These are phyloP conservation scores for Globisporangium cederbergense DNA, from an alignment of 352 stramenopile genomes.

Conservation along the genomic window DNA sequence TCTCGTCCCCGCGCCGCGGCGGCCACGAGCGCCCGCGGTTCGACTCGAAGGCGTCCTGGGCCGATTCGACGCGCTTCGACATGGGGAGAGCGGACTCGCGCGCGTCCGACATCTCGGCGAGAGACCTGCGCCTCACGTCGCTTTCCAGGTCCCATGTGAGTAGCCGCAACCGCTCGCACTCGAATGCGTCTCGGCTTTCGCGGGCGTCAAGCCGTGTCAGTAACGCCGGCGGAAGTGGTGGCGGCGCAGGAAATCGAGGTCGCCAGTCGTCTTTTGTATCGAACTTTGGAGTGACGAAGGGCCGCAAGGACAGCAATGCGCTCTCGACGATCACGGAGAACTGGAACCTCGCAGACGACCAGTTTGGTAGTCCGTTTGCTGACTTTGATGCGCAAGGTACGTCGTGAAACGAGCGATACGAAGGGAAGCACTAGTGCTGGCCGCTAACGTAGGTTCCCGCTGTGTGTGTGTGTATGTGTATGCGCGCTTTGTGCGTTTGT, in stretches of 20 bases:
- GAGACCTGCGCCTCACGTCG: conserved; percentile 60
- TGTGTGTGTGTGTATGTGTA: neutral
- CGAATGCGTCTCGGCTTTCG: conserved; percentile 58
- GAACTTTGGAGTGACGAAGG: conserved; percentile 70
- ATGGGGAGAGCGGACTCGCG: conserved; percentile 79
- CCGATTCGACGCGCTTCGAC: conserved; percentile 84
- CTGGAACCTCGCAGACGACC: conserved; percentile 77
- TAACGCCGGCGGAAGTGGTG: conserved; percentile 19
- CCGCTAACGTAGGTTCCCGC: neutral
- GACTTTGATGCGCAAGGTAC: conserved; percentile 80
- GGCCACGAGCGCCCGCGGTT: conserved; percentile 60
- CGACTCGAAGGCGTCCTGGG: conserved; percentile 81
- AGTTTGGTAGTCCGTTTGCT: conserved; percentile 71
- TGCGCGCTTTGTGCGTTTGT: neutral
- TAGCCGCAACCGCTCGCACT: conserved; percentile 55
- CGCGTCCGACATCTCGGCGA: conserved; percentile 67
- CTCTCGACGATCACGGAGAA: conserved; percentile 87
- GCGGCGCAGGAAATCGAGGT: conserved; percentile 13
- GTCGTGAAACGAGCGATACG: neutral
- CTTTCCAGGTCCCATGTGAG: conserved; percentile 31
- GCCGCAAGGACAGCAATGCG: conserved; percentile 65
- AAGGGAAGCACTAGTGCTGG: neutral
- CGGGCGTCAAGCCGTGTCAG: conserved; percentile 41
- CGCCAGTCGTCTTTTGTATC: conserved; percentile 73
- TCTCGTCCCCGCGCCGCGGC: conserved; percentile 45